Evolutionary conservation across 78 protist species (phyloP), one percentile per base, ranked within the genome.

Genomic region (Chrysochromulina tobinii): DNA sequence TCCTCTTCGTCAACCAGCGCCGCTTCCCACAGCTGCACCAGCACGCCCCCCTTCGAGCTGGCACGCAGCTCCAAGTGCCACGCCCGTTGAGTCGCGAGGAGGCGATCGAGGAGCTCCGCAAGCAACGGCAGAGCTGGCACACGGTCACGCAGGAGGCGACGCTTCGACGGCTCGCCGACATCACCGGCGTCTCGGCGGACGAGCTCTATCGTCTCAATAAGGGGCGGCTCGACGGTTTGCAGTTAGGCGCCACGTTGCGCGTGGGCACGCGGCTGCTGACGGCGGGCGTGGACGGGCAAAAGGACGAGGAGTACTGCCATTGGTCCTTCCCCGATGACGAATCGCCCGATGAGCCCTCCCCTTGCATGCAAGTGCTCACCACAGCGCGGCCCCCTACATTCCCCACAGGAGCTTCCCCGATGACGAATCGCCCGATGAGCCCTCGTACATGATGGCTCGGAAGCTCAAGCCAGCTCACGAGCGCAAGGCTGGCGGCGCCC

Each of bases 381-480:
- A 38, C 38, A 38, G 38, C 38, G 38, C 38, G 38, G 38, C 38
- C 38, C 38, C 38, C 38, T 38, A 38, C 38, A 38, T 38, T 38
- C 38, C 38, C 83, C 83, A 75, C 83, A 50, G 83, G 83, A 75
- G 58, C 18, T 75, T 50, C 14, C 83, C 83, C 17, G 83, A 75
- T 11, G 83, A 75, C 58, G 57, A 75, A 54, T 7, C 54, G 83
- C 3, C 9, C 58, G 57, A 3, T 3, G 54, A 50, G 58, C 83
- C 83, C 27, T 75, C 83, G 51, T 75, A 75, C 83, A 75, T 75
- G 83, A 75, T 75, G 83, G 83, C 83, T 23, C 83, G 14, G 9
- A 66, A 20, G 72, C 72, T 66, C 72, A 20, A 12, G 72, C 72
- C 72, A 6, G n/a, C 8, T 20, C n/a, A 6, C 72, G 72, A 66